Percentiles rank a stretch among this genome's conserved stretches.
phyloP scores from a whole-genome alignment of 2,329 filamentous ascomycete species.

The Aspergillus fructus region DNA sequence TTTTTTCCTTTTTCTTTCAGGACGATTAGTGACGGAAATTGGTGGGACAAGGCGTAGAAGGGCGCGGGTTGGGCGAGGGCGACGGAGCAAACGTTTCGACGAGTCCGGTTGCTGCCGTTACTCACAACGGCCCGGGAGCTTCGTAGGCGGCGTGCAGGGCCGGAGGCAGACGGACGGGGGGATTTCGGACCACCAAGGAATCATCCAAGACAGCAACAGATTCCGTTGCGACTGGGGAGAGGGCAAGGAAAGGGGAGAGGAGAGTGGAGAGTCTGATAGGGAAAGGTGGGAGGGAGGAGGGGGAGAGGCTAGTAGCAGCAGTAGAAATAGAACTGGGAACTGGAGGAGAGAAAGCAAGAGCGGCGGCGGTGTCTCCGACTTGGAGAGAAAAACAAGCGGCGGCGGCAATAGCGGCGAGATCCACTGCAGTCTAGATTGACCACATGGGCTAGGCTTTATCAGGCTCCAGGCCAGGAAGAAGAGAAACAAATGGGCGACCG shows the following conservation, averaged over 20 bases:
- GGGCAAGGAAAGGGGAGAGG: conserved; percentile 2
- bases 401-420: conserved; percentile 25
- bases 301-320: background rate
- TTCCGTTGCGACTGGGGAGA: background rate
- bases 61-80: conserved; percentile 24
- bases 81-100: conserved; percentile 31
- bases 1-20: background rate
- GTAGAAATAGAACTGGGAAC: background rate
- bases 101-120: conserved; percentile 17
- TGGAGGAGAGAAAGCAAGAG: conserved; percentile 6
- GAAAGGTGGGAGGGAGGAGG: background rate
- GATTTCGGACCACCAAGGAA: conserved; percentile 17
- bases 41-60: conserved; percentile 32
- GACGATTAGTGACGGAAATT: background rate
- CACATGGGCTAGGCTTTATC: background rate
- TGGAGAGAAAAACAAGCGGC: conserved; percentile 16
- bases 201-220: background rate
- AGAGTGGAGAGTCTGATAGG: conserved; percentile 2
- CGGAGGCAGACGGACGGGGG: conserved; percentile 8
- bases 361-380: conserved; percentile 8
- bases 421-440: conserved; percentile 6
- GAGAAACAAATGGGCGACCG: background rate
- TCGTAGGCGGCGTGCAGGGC: conserved; percentile 11
- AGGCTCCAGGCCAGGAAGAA: background rate
- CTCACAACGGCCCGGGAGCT: conserved; percentile 18